Evolutionary conservation across 2,329 filamentous ascomycete species (phyloP), one percentile per base, ranked within the genome.

Genomic region (Chaetomium globosum): DNA sequence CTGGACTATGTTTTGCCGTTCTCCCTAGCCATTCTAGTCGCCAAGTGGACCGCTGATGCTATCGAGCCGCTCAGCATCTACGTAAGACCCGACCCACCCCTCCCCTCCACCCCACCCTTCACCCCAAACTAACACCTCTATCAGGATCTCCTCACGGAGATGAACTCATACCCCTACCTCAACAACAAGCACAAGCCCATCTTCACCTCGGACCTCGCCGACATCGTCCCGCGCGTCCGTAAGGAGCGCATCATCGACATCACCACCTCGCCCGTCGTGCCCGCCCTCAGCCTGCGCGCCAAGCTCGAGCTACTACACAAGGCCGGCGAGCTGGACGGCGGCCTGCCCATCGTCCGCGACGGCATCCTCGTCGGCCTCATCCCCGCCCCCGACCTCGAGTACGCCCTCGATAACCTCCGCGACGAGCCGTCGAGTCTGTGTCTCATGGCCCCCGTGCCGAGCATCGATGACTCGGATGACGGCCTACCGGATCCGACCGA

Each of bases 21-120:
- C 76, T 97, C 93, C 0, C 80, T 99, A 9, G 90, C 92, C 0
- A 92, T 99, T 39, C 82, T 98, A 4, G 93, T 96, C 31, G 89
- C 94, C n/a, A 99, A 99, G 79, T 99, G 95, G 95, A 97, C 93
- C 0, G 93, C 95, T 0, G 95, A 98, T 77, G 93, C 93, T 3
- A 86, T 99, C 59, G 95, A 99, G 77, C 95, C 94, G 19, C 84
- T 92, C 61, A 97, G 92, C 76, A 97, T 99, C 68, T 98, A 97
- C 75, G 87, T 89, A 78, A 79, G 28, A n/a, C 16, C n/a, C 21
- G 16, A 26, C 12, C n/a, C n/a, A 57, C 12, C 49, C 8, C n/a
- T 8, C 10, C 10, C 62, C 71, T 26, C 59, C 21, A n/a, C 9
- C 1, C 31, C 33, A 43, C 43, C 21, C 5, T 28, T 4, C 1